Evolutionary conservation across 768 basidiomycete genomes (phyloP).

Genomic region (Suillus subalutaceus): DNA sequence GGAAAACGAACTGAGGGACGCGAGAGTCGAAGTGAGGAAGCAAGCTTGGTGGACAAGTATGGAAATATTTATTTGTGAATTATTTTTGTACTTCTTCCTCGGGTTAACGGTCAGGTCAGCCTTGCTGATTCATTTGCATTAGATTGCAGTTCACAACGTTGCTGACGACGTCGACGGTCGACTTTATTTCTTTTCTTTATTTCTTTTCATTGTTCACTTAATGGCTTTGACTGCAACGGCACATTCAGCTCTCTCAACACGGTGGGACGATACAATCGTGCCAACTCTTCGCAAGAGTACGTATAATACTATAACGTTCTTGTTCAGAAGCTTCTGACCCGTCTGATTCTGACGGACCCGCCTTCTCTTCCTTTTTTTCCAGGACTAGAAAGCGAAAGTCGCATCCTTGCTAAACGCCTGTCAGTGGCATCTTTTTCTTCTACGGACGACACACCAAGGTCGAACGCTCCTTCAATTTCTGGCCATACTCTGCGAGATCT

Average conservation of each 20-base stretch:
- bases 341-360: background rate
- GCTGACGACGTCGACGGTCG: constrained; percentile 9
- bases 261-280: constrained; percentile 83
- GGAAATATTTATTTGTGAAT: constrained; percentile 4
- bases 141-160: constrained; percentile 1
- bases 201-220: constrained; percentile 15
- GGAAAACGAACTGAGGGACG: constrained; percentile 9
- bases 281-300: constrained; percentile 79
- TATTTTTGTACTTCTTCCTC: constrained; percentile 4
- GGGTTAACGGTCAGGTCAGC: background rate
- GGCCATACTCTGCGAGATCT: constrained; percentile 25
- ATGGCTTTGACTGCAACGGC: constrained; percentile 48
- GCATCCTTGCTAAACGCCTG: constrained; percentile 74
- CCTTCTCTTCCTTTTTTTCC: constrained; percentile 13
- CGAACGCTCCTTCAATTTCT: constrained; percentile 22
- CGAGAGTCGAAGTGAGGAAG: constrained; percentile 2
- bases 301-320: constrained; percentile 25
- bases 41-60: constrained; percentile 1
- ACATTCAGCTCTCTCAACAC: constrained; percentile 44
- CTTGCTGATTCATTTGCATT: background rate
- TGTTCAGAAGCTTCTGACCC: background rate
- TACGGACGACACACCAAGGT: constrained; percentile 43
- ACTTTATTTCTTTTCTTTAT: constrained; percentile 16
- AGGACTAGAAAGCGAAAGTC: constrained; percentile 84
- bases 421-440: constrained; percentile 73